Base-by-base conservation (phyloP, 2,329 filamentous ascomycete species). In the Trichoderma pleuroti region DNA sequence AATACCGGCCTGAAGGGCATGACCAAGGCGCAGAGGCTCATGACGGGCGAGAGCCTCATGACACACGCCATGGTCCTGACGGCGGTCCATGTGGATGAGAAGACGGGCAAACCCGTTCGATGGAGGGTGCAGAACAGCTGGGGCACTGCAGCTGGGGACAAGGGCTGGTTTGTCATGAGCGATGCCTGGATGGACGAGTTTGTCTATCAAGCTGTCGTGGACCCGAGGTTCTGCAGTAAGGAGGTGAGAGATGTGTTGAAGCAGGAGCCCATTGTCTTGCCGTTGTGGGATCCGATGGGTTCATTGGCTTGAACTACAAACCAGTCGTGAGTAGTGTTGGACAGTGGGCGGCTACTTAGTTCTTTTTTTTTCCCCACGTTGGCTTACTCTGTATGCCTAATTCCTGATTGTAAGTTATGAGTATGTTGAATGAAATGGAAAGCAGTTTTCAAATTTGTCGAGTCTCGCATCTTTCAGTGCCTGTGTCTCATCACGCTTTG, bases 41-140 rank as follows among this genome's bases (percentile, higher is more conserved):
- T 87, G 75, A 91, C 90, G 0, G 90, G 92, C 12, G 93, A 97
- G 81, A 91, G 88, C 68, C 86, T 88, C 64, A 97, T 97, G 93
- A 97, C 93, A 1, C 94, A 97, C 76, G 94, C 94, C 5, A 97
- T 97, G 94, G 93, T 97, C 0, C 81, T 97, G 72, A 97, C 93
- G 3, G 94, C 89, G 1, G 94, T 97, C 59, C 93, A 97, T 77
- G 79, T 97, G 3, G 90, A 92, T 72, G 83, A 86, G 32, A 81
- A 88, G 71, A 81, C 79, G 1, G 90, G 88, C 1, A 87, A 88
- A 80, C 85, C 89, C 2, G 87, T 93, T 1, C 84, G 93, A 57
- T 97, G 94, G 94, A 85, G 93, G 68, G 93, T 97, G 8, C 91
- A 97, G 85, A 97, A 97, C 78, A 92, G 88, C 70, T 97, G 93